These are phyloP conservation scores for Proteromonas lacertae DNA, from an alignment of 352 stramenopile genomes.

Conservation along the genomic window DNA sequence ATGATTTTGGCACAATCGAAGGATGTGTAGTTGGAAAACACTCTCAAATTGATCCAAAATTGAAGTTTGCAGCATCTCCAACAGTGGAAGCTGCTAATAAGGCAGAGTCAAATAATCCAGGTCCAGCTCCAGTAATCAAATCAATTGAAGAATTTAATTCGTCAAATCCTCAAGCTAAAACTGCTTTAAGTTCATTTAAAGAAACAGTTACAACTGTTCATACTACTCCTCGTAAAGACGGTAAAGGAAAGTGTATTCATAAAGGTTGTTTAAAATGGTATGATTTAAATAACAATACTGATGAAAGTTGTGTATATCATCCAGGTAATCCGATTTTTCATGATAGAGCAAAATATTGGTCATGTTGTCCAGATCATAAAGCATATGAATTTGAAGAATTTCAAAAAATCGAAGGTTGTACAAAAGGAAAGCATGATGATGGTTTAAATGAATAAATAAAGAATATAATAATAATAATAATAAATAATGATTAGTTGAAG, in stretches of 20 bases:
- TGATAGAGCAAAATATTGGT: constrained; percentile 61
- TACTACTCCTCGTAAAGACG: constrained; percentile 23
- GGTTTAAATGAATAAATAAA: constrained; percentile 3
- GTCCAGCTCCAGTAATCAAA: constrained; percentile 21
- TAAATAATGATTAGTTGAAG: too few species aligned
- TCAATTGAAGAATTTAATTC: constrained; percentile 62
- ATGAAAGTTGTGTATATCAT: constrained; percentile 23
- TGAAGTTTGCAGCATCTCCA: constrained; percentile 30
- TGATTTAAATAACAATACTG: constrained; percentile 35
- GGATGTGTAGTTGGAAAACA: constrained; percentile 11
- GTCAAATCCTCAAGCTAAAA: constrained; percentile 43
- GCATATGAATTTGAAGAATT: constrained; percentile 66
- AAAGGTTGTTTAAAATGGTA: constrained; percentile 61
- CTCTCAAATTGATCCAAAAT: constrained; percentile 17
- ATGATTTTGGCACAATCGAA: constrained; percentile 41
- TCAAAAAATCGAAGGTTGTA: constrained; percentile 39
- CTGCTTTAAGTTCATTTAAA: constrained; percentile 23
- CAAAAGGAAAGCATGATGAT: constrained; percentile 32
- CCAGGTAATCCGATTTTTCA: constrained; percentile 46
- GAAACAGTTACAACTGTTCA: constrained; percentile 7
- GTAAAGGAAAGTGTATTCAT: constrained; percentile 50
- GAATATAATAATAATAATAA: too few species aligned
- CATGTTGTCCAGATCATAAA: constrained; percentile 41
- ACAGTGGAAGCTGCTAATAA: constrained; percentile 26
- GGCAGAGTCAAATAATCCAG: constrained; percentile 6